phyloP scores from a whole-genome alignment of 768 basidiomycete species.

The Termitomyces sp. region DNA sequence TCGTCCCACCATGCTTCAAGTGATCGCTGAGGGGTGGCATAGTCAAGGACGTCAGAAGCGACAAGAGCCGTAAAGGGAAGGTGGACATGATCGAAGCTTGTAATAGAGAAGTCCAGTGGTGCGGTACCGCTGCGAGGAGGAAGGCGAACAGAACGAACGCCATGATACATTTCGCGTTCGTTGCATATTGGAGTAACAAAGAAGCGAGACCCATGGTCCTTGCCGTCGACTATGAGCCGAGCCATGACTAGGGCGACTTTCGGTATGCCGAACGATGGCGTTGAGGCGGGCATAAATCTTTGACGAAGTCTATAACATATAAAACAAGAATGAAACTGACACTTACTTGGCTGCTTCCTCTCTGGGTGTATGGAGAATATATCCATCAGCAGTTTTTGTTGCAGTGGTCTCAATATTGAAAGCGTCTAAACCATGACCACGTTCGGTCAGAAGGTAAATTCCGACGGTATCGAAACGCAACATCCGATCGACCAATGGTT shows the following conservation, averaged over 20 bases:
- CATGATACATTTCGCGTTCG: slow-evolving; percentile 45
- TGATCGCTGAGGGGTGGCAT: slow-evolving; percentile 31
- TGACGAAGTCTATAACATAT: slow-evolving; percentile 4
- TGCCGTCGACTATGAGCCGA: slow-evolving; percentile 41
- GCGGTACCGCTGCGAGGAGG: slow-evolving; percentile 46
- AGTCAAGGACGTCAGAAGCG: slow-evolving; percentile 35
- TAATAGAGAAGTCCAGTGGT: slow-evolving; percentile 54
- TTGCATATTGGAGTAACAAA: slow-evolving; percentile 54
- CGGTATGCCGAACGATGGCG: slow-evolving; percentile 44
- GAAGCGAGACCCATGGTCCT: slow-evolving; percentile 45
- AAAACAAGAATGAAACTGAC: background rate
- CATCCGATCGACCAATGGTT: slow-evolving; percentile 41
- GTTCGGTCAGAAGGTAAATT: slow-evolving; percentile 47
- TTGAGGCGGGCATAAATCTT: slow-evolving; percentile 58
- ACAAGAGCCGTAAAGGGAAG: slow-evolving; percentile 47
- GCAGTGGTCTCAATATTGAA: slow-evolving; percentile 61
- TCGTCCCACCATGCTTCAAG: slow-evolving; percentile 51
- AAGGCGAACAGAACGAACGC: slow-evolving; percentile 44
- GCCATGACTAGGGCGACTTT: slow-evolving; percentile 57
- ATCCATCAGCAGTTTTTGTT: slow-evolving; percentile 42
- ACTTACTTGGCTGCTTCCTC: slow-evolving; percentile 56
- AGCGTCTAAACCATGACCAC: slow-evolving; percentile 56
- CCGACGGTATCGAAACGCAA: slow-evolving; percentile 49
- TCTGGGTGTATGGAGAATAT: slow-evolving; percentile 48
- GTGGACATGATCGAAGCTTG: slow-evolving; percentile 47